A percentile compares a stretch with the other conserved stretches of the same genome.
Evolutionary conservation across 768 basidiomycete genomes (phyloP).

Genomic region (Rhizopogon roseolus): DNA sequence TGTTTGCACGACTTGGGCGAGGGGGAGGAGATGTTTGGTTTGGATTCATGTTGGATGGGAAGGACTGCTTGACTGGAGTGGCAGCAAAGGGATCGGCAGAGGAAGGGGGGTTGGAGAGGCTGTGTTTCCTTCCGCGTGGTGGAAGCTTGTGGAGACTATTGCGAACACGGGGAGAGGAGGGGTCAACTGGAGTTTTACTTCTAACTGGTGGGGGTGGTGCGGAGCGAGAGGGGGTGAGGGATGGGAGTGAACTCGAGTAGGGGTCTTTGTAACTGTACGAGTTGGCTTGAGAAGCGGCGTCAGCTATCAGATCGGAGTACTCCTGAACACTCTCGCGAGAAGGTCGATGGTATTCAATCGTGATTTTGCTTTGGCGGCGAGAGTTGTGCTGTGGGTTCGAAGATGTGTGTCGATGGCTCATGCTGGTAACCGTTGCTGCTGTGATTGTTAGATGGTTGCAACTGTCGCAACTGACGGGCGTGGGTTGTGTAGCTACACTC

Average conservation of each 20-base stretch:
- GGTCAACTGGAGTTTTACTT: conserved; percentile 21
- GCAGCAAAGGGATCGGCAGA: conserved; percentile 55
- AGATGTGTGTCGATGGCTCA: conserved; percentile 17
- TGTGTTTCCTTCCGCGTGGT: conserved; percentile 49
- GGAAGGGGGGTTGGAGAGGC: conserved; percentile 30
- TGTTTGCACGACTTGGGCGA: conserved; percentile 81
- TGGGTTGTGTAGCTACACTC: neutral
- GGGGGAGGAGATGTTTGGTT: conserved; percentile 56
- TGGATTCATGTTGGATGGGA: conserved; percentile 23
- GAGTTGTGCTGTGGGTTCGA: conserved; percentile 3
- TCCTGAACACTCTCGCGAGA: conserved; percentile 74
- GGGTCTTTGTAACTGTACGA: conserved; percentile 34
- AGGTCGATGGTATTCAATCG: conserved; percentile 73
- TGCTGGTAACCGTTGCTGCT: conserved; percentile 1
- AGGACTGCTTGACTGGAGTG: conserved; percentile 22
- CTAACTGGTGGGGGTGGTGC: conserved; percentile 36
- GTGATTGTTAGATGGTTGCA: neutral
- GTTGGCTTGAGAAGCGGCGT: conserved; percentile 40
- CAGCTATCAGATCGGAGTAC: conserved; percentile 66
- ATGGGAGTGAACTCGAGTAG: conserved; percentile 19
- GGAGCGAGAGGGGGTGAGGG: conserved; percentile 32
- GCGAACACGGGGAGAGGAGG: conserved; percentile 32
- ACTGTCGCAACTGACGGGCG: neutral
- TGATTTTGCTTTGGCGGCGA: conserved; percentile 51
- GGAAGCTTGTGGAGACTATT: conserved; percentile 62